Base-by-base conservation (phyloP, 305 asterid genomes). In the Fraxinus baroniana region DNA sequence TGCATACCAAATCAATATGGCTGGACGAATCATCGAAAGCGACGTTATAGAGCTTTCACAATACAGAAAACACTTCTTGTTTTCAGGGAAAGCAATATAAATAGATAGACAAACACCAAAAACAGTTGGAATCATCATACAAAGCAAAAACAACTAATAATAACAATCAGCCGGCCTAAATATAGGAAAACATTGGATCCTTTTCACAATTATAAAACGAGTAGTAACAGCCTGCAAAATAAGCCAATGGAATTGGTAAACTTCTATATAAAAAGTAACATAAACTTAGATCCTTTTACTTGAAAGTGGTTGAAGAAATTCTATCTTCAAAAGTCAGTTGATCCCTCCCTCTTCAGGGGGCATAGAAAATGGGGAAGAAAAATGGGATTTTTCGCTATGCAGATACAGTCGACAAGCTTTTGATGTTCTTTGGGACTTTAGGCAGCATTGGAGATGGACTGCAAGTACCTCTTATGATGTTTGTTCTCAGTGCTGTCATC, bases 361-460 rank as follows among this genome's bases (percentile, higher is more conserved):
- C 44, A 24, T 35, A 18, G 20, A 74, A 81, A 74, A 93, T 91
- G 94, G 94, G 87, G 15, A 86, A 87, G 30, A 78, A 81, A 28
- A 80, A 91, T 10, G 95, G 97, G 77, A 92, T 94, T 41, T 93
- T 93, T 78, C 86, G 95, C 9, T 93, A 92, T 83, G 98, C 97
- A 6, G 97, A 94, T 71, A 57, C 85, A 76, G 77, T 55, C n/a
- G 97, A 94, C 86, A 93, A 90, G 83, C 0, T 92, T 77, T 86
- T 93, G 44, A 93, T 93, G 95, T 84, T 88, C 2, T 81, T 92
- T 7, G 98, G 98, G 33, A 88, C 92, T 7, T 76, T 92, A 78
- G 98, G 98, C 5, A 89, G 97, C 87, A 89, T 94, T 20, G 98
- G 98, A 83, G 98, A 94, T 90, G 98, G 98, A 13, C 22, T 94